phyloP scores from a whole-genome alignment of 192 early-diverging fungal genomes.

The Coemansia interrupta region DNA sequence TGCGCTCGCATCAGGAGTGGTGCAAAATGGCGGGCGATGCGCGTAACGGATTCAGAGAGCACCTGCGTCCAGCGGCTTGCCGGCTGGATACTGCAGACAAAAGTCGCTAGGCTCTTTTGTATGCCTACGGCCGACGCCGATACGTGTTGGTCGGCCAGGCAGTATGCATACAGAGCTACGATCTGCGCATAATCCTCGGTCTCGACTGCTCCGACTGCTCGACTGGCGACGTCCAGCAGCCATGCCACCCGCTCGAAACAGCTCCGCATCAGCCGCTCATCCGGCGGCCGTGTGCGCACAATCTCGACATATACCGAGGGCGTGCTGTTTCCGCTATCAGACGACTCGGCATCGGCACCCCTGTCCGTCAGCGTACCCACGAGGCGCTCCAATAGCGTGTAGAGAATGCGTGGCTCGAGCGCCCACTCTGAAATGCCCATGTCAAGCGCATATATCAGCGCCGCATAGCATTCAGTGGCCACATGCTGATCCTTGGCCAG shows the following conservation, averaged over 20 bases:
- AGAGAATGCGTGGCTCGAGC: background rate
- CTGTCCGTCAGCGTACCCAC: background rate
- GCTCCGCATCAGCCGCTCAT: background rate
- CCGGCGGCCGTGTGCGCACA: background rate
- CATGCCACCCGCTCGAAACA: background rate
- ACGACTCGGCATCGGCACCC: too few species aligned
- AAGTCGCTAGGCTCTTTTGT: background rate
- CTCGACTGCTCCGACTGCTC: background rate
- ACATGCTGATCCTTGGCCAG: background rate
- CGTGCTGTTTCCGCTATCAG: background rate
- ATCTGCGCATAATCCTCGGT: background rate
- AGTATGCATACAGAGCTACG: background rate
- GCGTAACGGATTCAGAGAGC: background rate
- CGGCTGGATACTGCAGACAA: background rate
- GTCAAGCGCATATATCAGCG: background rate
- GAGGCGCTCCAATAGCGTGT: background rate
- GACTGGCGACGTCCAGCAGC: constrained; percentile 6
- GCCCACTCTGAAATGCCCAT: constrained; percentile 3
- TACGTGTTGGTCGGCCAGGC: background rate
- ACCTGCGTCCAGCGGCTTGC: constrained; percentile 1
- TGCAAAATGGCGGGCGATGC: background rate
- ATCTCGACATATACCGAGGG: constrained; percentile 8
- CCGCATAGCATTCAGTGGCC: background rate
- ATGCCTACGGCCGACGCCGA: background rate
- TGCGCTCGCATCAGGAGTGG: background rate